These are phyloP conservation scores for Penicillium glabrum DNA, from an alignment of 2,329 filamentous ascomycete species.

Conservation along the genomic window DNA sequence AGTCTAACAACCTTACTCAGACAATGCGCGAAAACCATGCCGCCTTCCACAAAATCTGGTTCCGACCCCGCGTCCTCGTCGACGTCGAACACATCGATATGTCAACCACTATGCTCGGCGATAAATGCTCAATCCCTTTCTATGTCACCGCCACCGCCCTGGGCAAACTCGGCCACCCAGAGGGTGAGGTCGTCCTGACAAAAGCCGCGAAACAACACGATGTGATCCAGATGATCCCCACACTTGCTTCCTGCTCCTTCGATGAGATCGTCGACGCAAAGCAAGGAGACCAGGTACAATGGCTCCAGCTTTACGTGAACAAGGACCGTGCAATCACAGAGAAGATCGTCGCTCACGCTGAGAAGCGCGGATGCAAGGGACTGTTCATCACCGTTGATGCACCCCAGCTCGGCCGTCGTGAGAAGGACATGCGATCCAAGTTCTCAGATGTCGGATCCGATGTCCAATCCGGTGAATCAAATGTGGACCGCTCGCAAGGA, in stretches of 20 bases:
- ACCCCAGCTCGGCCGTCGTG: slow-evolving; percentile 87
- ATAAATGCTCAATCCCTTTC: slow-evolving; percentile 80
- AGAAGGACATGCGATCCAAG: slow-evolving; percentile 97
- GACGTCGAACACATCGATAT: slow-evolving; percentile 87
- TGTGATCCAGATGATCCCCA: slow-evolving; percentile 98
- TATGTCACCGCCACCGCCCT: slow-evolving; percentile 96
- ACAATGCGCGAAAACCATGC: slow-evolving; percentile 94
- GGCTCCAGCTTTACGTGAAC: slow-evolving; percentile 97
- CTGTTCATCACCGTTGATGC: slow-evolving; percentile 99
- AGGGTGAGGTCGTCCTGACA: slow-evolving; percentile 91
- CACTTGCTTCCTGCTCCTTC: slow-evolving; percentile 92
- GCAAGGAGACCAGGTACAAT: slow-evolving; percentile 79
- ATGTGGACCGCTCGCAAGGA: slow-evolving; percentile 83
- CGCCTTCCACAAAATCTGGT: slow-evolving; percentile 97
- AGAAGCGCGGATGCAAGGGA: slow-evolving; percentile 86
- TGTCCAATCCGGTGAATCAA: slow-evolving; percentile 70
- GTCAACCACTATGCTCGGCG: slow-evolving; percentile 90
- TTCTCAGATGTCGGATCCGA: slow-evolving; percentile 80
- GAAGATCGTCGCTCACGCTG: slow-evolving; percentile 87
- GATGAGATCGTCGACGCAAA: slow-evolving; percentile 93
- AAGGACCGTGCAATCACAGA: slow-evolving; percentile 89
- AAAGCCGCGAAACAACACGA: slow-evolving; percentile 80
- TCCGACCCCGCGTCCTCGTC: slow-evolving; percentile 83
- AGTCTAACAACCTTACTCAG: slow-evolving; percentile 45
- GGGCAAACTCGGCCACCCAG: slow-evolving; percentile 89